Conservation (phyloP, 306 rosid species). For the Lupinus albus region DNA sequence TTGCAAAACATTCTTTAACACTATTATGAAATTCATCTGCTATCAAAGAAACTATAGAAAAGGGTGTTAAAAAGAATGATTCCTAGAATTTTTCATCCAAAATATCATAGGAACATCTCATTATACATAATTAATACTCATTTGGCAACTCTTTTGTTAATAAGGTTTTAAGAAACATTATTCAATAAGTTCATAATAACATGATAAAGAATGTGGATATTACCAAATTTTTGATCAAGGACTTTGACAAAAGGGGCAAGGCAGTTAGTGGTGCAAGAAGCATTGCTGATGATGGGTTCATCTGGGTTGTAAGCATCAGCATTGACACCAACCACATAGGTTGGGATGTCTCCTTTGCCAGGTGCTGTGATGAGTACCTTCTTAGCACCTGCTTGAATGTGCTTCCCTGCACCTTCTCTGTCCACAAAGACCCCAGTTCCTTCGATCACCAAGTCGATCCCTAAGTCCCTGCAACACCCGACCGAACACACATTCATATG, state of each 20-base stretch:
- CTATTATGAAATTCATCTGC: no score
- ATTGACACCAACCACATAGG: conserved; percentile 94
- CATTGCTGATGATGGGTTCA: conserved; percentile 92
- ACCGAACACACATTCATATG: conserved; percentile 16
- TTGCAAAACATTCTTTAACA: no score
- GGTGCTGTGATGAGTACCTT: conserved; percentile 97
- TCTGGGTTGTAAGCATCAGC: conserved; percentile 68
- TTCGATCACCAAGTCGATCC: conserved; percentile 88
- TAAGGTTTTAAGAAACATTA: not conserved
- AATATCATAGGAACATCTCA: no score
- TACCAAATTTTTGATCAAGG: conserved; percentile 90
- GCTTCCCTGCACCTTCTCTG: conserved; percentile 96
- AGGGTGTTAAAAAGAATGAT: no score
- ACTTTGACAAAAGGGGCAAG: conserved; percentile 99
- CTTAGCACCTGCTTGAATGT: conserved; percentile 93
- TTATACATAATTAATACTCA: no score
- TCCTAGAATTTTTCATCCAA: no score
- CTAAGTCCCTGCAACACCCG: conserved; percentile 68
- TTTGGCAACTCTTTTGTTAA: not conserved
- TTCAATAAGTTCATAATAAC: not conserved
- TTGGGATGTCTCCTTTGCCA: conserved; percentile 97
- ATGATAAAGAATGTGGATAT: conserved; percentile 21
- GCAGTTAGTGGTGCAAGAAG: conserved; percentile 99
- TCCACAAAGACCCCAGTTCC: conserved; percentile 98
- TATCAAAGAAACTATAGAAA: no score